phyloP scores from a whole-genome alignment of 768 basidiomycete species.

The Clavulina sp. region DNA sequence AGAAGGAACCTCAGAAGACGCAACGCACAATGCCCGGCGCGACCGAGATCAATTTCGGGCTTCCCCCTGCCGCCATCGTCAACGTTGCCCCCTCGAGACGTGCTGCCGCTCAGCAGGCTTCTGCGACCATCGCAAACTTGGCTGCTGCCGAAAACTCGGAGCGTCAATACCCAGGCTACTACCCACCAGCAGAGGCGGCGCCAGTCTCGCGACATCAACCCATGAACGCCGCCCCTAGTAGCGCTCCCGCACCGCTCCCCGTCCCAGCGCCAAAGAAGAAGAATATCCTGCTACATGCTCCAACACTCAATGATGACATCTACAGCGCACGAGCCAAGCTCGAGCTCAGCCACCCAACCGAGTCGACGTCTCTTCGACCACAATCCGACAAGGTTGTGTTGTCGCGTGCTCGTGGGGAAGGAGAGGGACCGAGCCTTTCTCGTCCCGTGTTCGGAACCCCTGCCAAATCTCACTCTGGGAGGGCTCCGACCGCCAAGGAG shows the following conservation, averaged over 20 bases:
- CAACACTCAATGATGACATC: conserved; percentile 5
- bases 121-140: conserved; percentile 75
- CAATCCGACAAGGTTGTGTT: neutral
- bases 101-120: conserved; percentile 74
- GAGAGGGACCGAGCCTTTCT: too few relatives aligned
- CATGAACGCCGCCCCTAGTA: conserved; percentile 22
- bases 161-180: conserved; percentile 17
- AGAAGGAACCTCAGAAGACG: conserved; percentile 83
- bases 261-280: conserved; percentile 8
- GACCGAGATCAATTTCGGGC: conserved; percentile 35
- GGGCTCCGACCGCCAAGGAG: conserved; percentile 37
- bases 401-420: neutral
- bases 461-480: neutral
- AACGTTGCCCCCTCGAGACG: conserved; percentile 46
- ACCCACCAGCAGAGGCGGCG: conserved; percentile 5
- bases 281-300: conserved; percentile 7
- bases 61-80: conserved; percentile 46
- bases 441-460: neutral
- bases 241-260: conserved; percentile 17
- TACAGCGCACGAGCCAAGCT: conserved; percentile 5
- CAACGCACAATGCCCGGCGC: conserved; percentile 80
- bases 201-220: conserved; percentile 4
- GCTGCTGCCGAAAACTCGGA: conserved; percentile 80
- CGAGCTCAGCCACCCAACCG: conserved; percentile 5
- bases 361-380: neutral